Base-by-base conservation (phyloP, 352 stramenopile species). In the Phytopythium boreale region DNA sequence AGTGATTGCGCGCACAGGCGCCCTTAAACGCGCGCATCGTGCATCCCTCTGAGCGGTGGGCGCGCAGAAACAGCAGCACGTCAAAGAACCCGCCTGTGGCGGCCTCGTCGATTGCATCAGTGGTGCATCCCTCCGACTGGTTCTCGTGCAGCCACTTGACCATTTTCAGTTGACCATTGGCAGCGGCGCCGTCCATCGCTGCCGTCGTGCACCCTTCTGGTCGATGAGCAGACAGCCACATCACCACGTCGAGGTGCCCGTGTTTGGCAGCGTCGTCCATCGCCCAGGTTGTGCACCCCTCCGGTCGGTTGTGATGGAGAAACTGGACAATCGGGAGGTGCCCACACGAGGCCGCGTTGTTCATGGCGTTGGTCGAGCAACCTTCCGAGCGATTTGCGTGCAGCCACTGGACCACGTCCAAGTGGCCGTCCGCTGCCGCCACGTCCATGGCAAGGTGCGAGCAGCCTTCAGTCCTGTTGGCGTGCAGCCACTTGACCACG, bases 221-320 rank as follows among this genome's bases (percentile, higher is more conserved):
- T 9, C 66, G 56, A 19, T 68, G 62, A 20, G 19, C 12, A 43
- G 63, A 56, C 9, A 72, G 34, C 66, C 66, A 71, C 22, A 62
- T n/a, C 2, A 71, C 61, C 11, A 71, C n/a, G 2, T 64, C 50
- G 9, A 71, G 24, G 41, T 65, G 49, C 0, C 66, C 66, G 2
- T 59, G 59, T 20, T 15, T 26, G 49, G 66, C 62, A 12, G 62
- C 59, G 2, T 0, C 15, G 41, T 67, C 60, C 67, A 70, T 69
- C 24, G 67, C 67, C 17, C 22, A n/a, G 9, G 44, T 63, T 7
- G 67, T 64, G 44, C 67, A 69, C 5, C 67, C 63, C 59, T 73
- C 67, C 0, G 7, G 36, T 31, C 63, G 67, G 20, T 70, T 22
- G 6, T 3, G 37, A 43, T 72, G 51, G 4, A 69, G 7, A 9